These are phyloP conservation scores for Leptomonas pyrrhocoris DNA, from an alignment of 208 protist species.

Conservation along the genomic window DNA sequence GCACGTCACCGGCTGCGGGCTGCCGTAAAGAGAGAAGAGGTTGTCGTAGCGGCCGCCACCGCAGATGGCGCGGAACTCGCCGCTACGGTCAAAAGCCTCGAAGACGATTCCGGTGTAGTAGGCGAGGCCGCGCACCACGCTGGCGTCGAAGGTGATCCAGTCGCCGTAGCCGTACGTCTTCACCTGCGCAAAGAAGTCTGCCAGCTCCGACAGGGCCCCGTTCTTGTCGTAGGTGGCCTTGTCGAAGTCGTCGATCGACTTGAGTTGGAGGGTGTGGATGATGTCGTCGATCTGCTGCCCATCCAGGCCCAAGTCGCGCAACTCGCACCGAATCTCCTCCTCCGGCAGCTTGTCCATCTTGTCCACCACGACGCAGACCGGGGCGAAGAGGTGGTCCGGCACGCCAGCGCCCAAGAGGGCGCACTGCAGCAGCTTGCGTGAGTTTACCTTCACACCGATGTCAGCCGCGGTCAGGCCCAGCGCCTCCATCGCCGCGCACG, in stretches of 20 bases:
- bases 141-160: slow-evolving; percentile 94
- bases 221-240: slow-evolving; percentile 59
- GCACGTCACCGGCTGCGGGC: slow-evolving; percentile 88
- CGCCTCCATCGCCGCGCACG: slow-evolving; percentile 76
- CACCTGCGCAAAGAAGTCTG: slow-evolving; percentile 83
- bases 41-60: slow-evolving; percentile 96
- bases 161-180: slow-evolving; percentile 94
- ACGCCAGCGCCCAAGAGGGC: slow-evolving; percentile 81
- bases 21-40: slow-evolving; percentile 93
- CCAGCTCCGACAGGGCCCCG: slow-evolving; percentile 84
- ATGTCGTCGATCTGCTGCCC: slow-evolving; percentile 72
- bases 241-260: slow-evolving; percentile 87
- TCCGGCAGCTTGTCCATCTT: slow-evolving; percentile 94
- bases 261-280: slow-evolving; percentile 77
- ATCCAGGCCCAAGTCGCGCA: slow-evolving; percentile 66
- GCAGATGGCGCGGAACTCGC: slow-evolving; percentile 94
- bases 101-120: slow-evolving; percentile 98
- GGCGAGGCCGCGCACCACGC: slow-evolving; percentile 94
- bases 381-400: slow-evolving; percentile 79
- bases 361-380: slow-evolving; percentile 95
- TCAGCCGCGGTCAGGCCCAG: slow-evolving; percentile 89
- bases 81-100: slow-evolving; percentile 93
- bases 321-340: slow-evolving; percentile 83
- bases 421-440: slow-evolving; percentile 90
- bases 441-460: slow-evolving; percentile 94